phyloP scores from a whole-genome alignment of 1,284 basidiomycete genomes.

The Sphaerobolus stellatus region DNA sequence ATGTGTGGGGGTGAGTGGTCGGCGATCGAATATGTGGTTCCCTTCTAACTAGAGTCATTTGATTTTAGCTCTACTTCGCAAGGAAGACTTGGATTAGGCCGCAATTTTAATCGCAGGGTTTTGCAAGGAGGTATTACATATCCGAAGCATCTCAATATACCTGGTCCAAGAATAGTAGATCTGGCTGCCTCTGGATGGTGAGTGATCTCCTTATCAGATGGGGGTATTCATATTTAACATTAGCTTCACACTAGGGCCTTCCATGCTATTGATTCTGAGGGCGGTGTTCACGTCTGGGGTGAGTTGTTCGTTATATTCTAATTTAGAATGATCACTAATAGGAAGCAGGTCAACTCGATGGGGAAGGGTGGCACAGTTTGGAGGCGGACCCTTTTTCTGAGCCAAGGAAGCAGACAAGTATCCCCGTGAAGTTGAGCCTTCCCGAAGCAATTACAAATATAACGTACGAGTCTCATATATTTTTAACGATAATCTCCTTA shows the following conservation, averaged over 20 bases:
- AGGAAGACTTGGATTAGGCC: slow-evolving; percentile 57
- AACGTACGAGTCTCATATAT: slow-evolving; percentile 43
- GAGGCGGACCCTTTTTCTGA: slow-evolving; percentile 57
- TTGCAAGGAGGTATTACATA: slow-evolving; percentile 49
- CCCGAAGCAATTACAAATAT: slow-evolving; percentile 57
- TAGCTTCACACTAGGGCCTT: slow-evolving; percentile 58
- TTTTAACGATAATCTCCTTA: slow-evolving; percentile 6
- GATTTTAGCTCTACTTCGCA: slow-evolving; percentile 52
- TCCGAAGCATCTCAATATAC: slow-evolving; percentile 59
- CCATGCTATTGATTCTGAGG: slow-evolving; percentile 73
- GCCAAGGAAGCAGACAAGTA: slow-evolving; percentile 45
- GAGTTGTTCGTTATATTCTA: slow-evolving; percentile 15
- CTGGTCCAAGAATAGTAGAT: slow-evolving; percentile 64
- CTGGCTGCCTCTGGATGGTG: slow-evolving; percentile 81
- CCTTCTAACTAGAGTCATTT: slow-evolving; percentile 2
- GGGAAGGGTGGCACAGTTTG: slow-evolving; percentile 56
- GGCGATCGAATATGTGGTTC: not conserved
- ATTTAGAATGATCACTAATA: slow-evolving; percentile 10
- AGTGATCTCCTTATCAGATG: slow-evolving; percentile 22
- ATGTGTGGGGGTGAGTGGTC: slow-evolving; percentile 75
- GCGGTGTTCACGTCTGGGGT: slow-evolving; percentile 84
- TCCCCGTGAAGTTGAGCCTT: slow-evolving; percentile 56
- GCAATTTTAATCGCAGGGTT: slow-evolving; percentile 25
- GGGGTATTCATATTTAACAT: not conserved
- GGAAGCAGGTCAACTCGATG: slow-evolving; percentile 6